A percentile compares a stretch with the other conserved stretches of the same genome.
Conservation (phyloP, 1,284 basidiomycete species). For the Malassezia restricta region DNA sequence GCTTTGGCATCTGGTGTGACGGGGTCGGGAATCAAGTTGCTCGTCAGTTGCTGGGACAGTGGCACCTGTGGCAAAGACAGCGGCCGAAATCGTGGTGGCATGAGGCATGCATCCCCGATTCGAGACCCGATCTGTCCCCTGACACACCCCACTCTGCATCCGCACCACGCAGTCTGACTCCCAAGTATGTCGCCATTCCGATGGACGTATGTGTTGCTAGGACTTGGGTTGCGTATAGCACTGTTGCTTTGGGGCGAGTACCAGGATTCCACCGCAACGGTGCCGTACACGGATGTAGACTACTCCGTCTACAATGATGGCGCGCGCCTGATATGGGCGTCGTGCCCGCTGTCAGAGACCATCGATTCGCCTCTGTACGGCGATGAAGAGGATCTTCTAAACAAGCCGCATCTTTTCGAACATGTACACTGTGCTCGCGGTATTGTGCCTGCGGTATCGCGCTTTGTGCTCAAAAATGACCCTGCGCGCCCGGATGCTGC, state of each 20-base stretch:
- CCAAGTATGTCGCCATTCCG: neutral
- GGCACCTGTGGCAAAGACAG: constrained; percentile 56
- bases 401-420: constrained; percentile 15
- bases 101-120: neutral
- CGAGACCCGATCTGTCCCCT: neutral
- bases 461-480: constrained; percentile 52
- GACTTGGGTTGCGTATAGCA: constrained; percentile 55
- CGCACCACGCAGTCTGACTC: too few species aligned
- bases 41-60: constrained; percentile 54
- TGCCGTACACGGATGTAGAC: constrained; percentile 95
- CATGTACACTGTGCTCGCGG: constrained; percentile 31
- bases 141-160: neutral
- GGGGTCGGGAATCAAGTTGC: constrained; percentile 61
- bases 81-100: constrained; percentile 15
- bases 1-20: constrained; percentile 51
- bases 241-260: constrained; percentile 75
- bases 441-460: constrained; percentile 29
- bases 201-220: constrained; percentile 44
- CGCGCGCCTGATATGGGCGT: constrained; percentile 47
- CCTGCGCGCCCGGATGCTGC: constrained; percentile 3
- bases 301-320: constrained; percentile 92
- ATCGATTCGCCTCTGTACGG: constrained; percentile 19
- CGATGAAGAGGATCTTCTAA: constrained; percentile 22
- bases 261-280: constrained; percentile 66
- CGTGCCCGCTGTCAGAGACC: constrained; percentile 27